Evolutionary conservation across 345 rosid species (phyloP), one percentile per base, ranked within the genome.

Genomic region (Limnanthes douglasii): DNA sequence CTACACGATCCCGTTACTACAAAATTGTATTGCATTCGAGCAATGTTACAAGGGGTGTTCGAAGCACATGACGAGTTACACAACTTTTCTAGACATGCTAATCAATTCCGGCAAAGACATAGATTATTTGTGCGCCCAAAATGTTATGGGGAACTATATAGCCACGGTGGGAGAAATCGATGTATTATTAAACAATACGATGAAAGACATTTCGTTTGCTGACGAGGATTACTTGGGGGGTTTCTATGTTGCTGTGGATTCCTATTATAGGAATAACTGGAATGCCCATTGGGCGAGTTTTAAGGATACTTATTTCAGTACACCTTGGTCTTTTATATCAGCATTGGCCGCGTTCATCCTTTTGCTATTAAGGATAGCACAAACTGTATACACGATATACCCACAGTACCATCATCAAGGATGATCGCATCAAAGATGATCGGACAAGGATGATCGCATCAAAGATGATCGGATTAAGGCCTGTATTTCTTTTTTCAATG

Each of bases 251-350:
- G 65, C 54, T 20, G 68, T 75, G 31, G 43, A 70, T 35, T 12
- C 31, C 15, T 75, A 67, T 31, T 64, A 68, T 44, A 11, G 31
- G 45, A 65, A 38, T 4, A 49, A 52, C 17, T 25, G 56, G 71
- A 70, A 70, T 37, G 71, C 65, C 9, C 57, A 57, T 2, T 68
- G 66, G 78, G 78, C 75, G 2, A 40, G 73, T 31, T 71, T 68
- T 37, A 67, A 57, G 58, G 51, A 62, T 28, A 70, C 70, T 1
- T 75, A 75, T 18, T 70, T 75, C 17, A 53, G 50, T 5, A 70
- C 72, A 13, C 83, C 83, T 0, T 74, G 78, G 83, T 66, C 83
- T 5, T 67, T 64, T 37, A 37, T 64, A 4, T 74, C 83, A 1
- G 78, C 78, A 1, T 21, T 64, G 10, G 78, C 73, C 6, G 78